A percentile compares a stretch with the other conserved stretches of the same genome.
Evolutionary conservation across 805 yeast species (phyloP).

Genomic region (Barnettozyma pratensis): DNA sequence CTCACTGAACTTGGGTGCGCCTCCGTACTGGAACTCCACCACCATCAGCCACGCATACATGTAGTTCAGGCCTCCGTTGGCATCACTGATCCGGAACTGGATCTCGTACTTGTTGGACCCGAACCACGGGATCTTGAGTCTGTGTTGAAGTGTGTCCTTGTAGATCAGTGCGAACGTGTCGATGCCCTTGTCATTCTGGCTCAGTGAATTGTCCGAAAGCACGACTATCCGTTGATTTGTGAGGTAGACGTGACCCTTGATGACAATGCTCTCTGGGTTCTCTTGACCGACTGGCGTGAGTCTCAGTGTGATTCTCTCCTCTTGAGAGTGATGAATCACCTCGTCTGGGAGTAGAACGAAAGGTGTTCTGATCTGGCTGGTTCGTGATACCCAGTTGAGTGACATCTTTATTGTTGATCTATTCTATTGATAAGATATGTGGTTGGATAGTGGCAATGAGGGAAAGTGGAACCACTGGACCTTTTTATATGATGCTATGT

Average conservation of each 20-base stretch:
- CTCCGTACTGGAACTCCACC: conserved; percentile 43
- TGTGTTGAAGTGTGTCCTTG: conserved; percentile 27
- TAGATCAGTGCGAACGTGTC: conserved; percentile 37
- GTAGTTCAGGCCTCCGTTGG: conserved; percentile 31
- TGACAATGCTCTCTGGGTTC: conserved; percentile 18
- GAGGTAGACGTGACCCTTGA: conserved; percentile 35
- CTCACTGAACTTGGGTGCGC: conserved; percentile 37
- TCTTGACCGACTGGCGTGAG: conserved; percentile 19
- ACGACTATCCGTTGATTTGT: conserved; percentile 38
- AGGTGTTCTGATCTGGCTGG: conserved; percentile 9
- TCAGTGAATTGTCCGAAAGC: conserved; percentile 17
- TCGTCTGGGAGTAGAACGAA: conserved; percentile 26
- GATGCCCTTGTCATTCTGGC: neutral
- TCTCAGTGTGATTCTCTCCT: conserved; percentile 11
- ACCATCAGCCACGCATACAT: conserved; percentile 33
- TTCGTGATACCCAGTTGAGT: conserved; percentile 26
- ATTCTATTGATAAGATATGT: neutral
- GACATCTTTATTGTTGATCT: conserved; percentile 19
- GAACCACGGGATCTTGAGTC: conserved; percentile 46
- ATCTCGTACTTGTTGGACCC: conserved; percentile 48
- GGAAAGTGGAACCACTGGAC: too few relatives aligned
- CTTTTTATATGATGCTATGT: too few relatives aligned
- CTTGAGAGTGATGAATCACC: conserved; percentile 12
- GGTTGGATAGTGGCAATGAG: neutral
- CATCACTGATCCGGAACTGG: conserved; percentile 31